A percentile compares a stretch with the other conserved stretches of the same genome.
phyloP scores from a whole-genome alignment of 2,329 filamentous ascomycete species.

The Cryphonectria nitschkei region DNA sequence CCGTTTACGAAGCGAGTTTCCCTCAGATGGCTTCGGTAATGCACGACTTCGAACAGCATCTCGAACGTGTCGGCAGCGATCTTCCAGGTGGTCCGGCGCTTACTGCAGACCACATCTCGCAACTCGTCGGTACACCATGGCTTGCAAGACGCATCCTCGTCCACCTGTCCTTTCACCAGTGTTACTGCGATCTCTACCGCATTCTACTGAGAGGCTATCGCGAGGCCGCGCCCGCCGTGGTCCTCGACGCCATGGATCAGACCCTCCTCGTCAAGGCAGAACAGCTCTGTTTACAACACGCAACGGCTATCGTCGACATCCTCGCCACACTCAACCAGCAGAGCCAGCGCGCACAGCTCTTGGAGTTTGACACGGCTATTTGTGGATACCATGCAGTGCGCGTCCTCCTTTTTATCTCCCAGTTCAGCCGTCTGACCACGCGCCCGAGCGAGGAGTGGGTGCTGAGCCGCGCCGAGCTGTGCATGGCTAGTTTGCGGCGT shows the following conservation, averaged over 20 bases:
- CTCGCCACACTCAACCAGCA: constrained; percentile 32
- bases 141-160: constrained; percentile 36
- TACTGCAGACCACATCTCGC: constrained; percentile 15
- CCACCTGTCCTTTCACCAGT: constrained; percentile 46
- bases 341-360: constrained; percentile 24
- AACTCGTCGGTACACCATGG: constrained; percentile 29
- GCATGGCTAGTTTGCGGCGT: constrained; percentile 33
- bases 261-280: constrained; percentile 38
- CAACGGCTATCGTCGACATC: constrained; percentile 29
- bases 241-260: constrained; percentile 36
- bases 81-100: constrained; percentile 19
- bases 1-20: constrained; percentile 21
- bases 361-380: constrained; percentile 34
- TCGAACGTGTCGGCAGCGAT: constrained; percentile 18
- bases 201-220: constrained; percentile 46
- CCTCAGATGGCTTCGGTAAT: constrained; percentile 24
- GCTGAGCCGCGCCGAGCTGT: constrained; percentile 35
- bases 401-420: constrained; percentile 34
- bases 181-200: constrained; percentile 49
- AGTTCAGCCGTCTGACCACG: constrained; percentile 23
- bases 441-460: constrained; percentile 33
- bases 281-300: constrained; percentile 25
- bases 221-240: constrained; percentile 42
- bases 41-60: constrained; percentile 25
- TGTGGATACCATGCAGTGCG: constrained; percentile 33